Evolutionary conservation across 1,284 basidiomycete genomes (phyloP), one percentile per base, ranked within the genome.

Genomic region (Ceratobasidium sp.): DNA sequence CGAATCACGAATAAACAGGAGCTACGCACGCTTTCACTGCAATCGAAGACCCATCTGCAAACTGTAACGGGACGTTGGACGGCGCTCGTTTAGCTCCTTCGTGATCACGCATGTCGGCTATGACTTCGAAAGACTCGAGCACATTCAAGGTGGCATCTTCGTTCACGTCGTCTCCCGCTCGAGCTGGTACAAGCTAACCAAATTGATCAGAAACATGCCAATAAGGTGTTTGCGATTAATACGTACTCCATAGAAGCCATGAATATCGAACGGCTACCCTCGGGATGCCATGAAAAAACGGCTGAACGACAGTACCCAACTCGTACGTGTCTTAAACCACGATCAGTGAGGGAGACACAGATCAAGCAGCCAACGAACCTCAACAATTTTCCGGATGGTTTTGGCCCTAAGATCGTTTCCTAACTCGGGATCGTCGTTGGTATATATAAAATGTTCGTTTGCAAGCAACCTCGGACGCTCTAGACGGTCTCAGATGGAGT

Each of bases 381-480:
- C 87, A 72, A 94, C 85, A 1, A 92, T 94, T 1, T 92, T 94
- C 78, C 89, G 87, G 10, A 93, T 91, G 2, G 93, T 91, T 1
- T 88, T 91, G 2, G 90, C 84, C 87, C 66, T 76, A 3, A 56
- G n/a, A 53, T 20, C 56, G 82, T 85, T 90, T 23, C 86, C 84
- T 20, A 84, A 81, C 90, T 88, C 5, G 89, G 91, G 81, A 89
- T 83, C 82, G 2, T 98, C 97, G 80, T 97, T 92, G 83, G 97
- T 99, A 67, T 99, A 94, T 69, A 97, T 88, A 83, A 99, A 98
- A 0, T 33, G 99, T 90, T 10, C 97, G 92, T 83, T 97, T 97
- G 46, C 93, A 92, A 0, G 96, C 95, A 0, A 92, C 93, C 82
- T 95, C 96, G 4, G 91, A 94, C 75, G 90, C 95, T 18, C 95